Evolutionary conservation across 306 rosid species (phyloP), one percentile per base, ranked within the genome.

Genomic region (Carpinus viminea): DNA sequence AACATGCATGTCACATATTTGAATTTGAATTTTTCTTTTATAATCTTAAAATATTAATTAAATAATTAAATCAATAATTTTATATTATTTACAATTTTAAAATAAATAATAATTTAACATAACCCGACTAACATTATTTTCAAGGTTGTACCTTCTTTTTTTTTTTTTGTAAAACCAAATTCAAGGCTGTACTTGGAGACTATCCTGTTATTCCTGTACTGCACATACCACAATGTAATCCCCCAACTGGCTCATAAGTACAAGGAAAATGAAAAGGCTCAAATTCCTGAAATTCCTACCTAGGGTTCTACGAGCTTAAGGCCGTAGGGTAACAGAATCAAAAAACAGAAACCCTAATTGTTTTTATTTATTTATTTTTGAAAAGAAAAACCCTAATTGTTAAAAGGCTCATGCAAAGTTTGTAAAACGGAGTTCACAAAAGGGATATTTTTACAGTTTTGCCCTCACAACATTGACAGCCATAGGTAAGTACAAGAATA

Each of bases 321-420:
- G 34, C 26, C 26, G 26, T 65, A 80, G 76, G 76, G 46, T 18
- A 55, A 77, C 87, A 88, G 78, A 70, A 57, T 76, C 82, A 12
- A 78, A 68, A 81, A 7, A 74, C 76, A 87, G 88, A 81, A 91
- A 85, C 90, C 93, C 94, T 31, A 31, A 31, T 31, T 31, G 34
- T 31, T 31, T 31, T 31, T 31, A 2, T 31, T 31, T 31, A 0
- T 31, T 31, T 31, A 0, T 31, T 31, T 31, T 31, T 31, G 34
- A 31, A 31, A 2, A 31, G 34, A 31, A 2, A 31, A 31, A 31
- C 34, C 34, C 34, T 31, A 31, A 31, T 31, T 31, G 34, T 31
- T 31, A 28, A 28, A 28, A 28, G 31, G 2, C 34, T 31, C 34
- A 31, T 31, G 34, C 3, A 31, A 2, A 31, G 34, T 31, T 31